Conservation (phyloP, 106 monocot genomes). For the Allium fistulosum region DNA sequence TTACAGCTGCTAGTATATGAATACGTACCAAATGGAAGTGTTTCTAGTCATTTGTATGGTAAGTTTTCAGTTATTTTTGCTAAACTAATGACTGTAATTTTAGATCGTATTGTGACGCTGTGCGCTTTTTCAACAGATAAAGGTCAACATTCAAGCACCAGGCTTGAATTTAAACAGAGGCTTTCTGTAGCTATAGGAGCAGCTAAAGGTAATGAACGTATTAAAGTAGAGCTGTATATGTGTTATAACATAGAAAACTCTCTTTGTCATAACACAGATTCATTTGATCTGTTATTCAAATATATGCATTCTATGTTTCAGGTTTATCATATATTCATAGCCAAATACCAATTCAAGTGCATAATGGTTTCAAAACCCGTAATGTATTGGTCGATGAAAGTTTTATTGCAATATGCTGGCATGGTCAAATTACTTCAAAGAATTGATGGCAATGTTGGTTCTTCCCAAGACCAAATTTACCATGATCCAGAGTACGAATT, state of each 20-base stretch:
- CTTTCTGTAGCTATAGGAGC: slow-evolving; percentile 63
- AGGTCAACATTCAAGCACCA: slow-evolving; percentile 19
- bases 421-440: slow-evolving; percentile 30
- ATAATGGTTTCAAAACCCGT: slow-evolving; percentile 58
- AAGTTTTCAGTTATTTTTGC: slow-evolving; percentile 7
- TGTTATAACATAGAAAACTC: not conserved
- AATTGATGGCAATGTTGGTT: slow-evolving; percentile 8
- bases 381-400: slow-evolving; percentile 84
- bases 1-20: slow-evolving; percentile 62
- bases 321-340: slow-evolving; percentile 53
- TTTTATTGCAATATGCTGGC: slow-evolving; percentile 74
- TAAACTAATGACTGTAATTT: too few species aligned
- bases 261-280: not conserved
- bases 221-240: not conserved
- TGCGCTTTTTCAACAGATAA: slow-evolving; percentile 15
- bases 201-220: slow-evolving; percentile 45
- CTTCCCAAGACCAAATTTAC: slow-evolving; percentile 28
- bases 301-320: slow-evolving; percentile 10
- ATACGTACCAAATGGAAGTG: slow-evolving; percentile 70
- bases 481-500: slow-evolving; percentile 45
- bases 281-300: too few species aligned
- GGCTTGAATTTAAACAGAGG: slow-evolving; percentile 73
- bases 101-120: too few species aligned
- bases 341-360: slow-evolving; percentile 41
- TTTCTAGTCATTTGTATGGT: slow-evolving; percentile 63